Evolutionary conservation across 2,329 filamentous ascomycete species (phyloP), one percentile per base, ranked within the genome.

Genomic region (Colletotrichum sp.): DNA sequence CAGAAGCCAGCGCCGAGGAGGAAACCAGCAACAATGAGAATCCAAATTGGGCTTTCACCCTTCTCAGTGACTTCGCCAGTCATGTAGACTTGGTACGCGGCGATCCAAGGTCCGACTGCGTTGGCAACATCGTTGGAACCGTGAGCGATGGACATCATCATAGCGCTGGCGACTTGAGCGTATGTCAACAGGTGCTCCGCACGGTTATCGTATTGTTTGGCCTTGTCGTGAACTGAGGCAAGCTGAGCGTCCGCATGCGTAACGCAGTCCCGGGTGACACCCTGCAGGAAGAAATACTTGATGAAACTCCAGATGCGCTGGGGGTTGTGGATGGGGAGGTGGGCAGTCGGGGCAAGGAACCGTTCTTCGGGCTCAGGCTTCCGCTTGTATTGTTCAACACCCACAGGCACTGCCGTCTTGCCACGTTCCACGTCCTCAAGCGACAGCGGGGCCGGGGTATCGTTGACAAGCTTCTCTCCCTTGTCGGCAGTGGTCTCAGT

Each of bases 121-220:
- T 87, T 87, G 55, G 84, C 82, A 6, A 86, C 84, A 74, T 87
- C 85, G 78, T 87, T 87, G 63, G 84, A 83, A n/a, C 86, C 86
- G 80, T 87, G 86, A 5, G 85, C 83, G 72, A 87, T 85, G 25
- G 84, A 86, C 81, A 85, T 83, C 78, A 85, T 83, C 77, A 85
- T 84, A 52, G 85, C 84, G 8, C 82, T 82, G 68, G 82, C 80
- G 13, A 87, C 83, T 78, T 87, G 85, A 61, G 82, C 84, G 78
- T 85, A 88, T 1, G 87, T 87, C 83, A 84, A 88, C 66, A 87
- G 81, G 80, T 89, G 86, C 79, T 88, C 87, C 16, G 87, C 86
- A 6, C 84, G 82, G 74, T 85, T 85, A 78, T 88, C 87, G 77
- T 88, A 88, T 4, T 81, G 81, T 44, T 83, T 82, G 11, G 87